Conservation (phyloP, 2,329 filamentous ascomycete species). For the Microascus cirrosus region DNA sequence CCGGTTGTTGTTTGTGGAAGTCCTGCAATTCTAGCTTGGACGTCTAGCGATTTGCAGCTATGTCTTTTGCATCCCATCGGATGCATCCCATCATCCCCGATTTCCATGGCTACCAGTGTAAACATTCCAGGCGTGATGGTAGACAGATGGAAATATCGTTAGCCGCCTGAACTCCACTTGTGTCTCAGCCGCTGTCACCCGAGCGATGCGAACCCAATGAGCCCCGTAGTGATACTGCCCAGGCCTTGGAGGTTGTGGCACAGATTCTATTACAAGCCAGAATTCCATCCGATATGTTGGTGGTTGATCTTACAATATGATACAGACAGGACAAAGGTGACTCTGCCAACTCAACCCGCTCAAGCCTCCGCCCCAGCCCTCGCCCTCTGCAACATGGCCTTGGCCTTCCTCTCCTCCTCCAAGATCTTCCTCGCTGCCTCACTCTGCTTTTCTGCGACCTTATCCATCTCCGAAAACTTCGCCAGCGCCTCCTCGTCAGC, state of each 20-base stretch:
- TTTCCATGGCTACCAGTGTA: no score
- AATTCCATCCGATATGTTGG: conserved; percentile 66
- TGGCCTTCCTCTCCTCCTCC: conserved; percentile 49
- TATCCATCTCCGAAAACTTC: conserved; percentile 42
- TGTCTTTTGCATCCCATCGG: background rate
- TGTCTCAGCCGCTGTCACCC: background rate
- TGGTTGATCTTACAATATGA: conserved; percentile 3
- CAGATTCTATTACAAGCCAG: conserved; percentile 41
- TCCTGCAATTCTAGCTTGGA: background rate
- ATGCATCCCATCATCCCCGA: no score
- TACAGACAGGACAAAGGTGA: background rate
- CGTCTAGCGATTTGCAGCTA: background rate
- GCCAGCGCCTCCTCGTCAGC: conserved; percentile 49
- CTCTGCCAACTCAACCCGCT: background rate
- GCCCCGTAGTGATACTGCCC: background rate
- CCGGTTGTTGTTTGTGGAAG: background rate
- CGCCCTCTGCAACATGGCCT: conserved; percentile 33
- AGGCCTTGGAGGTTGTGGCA: background rate
- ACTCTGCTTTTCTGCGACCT: conserved; percentile 41
- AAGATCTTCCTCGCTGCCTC: conserved; percentile 38
- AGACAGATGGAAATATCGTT: no score
- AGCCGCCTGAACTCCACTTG: no score
- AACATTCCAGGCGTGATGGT: no score
- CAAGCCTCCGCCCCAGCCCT: conserved; percentile 18
- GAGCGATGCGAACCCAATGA: background rate